Evolutionary conservation across 1,139 yeast species (phyloP).

Genomic region (Yamadazyma taylorii): DNA sequence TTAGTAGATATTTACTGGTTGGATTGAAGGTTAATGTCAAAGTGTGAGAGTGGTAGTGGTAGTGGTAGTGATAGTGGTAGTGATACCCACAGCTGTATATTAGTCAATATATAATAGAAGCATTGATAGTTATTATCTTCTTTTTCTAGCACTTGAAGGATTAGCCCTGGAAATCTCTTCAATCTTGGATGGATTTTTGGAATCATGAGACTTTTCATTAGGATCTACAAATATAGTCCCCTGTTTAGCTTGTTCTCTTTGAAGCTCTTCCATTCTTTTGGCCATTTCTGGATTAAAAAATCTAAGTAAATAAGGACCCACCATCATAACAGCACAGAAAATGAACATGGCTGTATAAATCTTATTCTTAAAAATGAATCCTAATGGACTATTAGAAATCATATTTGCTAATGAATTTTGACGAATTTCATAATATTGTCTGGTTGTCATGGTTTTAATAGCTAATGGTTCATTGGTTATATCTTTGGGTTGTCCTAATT

Average conservation of each 20-base stretch:
- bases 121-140: slow-evolving; percentile 3
- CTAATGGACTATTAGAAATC: slow-evolving; percentile 44
- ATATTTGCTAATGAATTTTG: slow-evolving; percentile 34
- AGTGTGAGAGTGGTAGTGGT: slow-evolving; percentile 10
- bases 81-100: no score
- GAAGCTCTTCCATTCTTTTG: slow-evolving; percentile 31
- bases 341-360: slow-evolving; percentile 37
- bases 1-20: slow-evolving; percentile 22
- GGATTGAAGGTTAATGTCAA: slow-evolving; percentile 22
- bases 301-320: slow-evolving; percentile 34
- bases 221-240: background rate
- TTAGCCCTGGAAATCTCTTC: slow-evolving; percentile 10
- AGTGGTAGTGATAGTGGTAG: no score
- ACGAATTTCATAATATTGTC: slow-evolving; percentile 38
- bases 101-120: background rate
- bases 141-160: slow-evolving; percentile 3
- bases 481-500: slow-evolving; percentile 17
- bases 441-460: slow-evolving; percentile 22
- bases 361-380: slow-evolving; percentile 40
- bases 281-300: slow-evolving; percentile 41
- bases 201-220: background rate
- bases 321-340: slow-evolving; percentile 30
- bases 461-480: slow-evolving; percentile 24
- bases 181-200: slow-evolving; percentile 6
- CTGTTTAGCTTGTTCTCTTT: slow-evolving; percentile 12